These are phyloP conservation scores for Pisolithus thermaeus DNA, from an alignment of 1,284 basidiomycete genomes.

Conservation along the genomic window DNA sequence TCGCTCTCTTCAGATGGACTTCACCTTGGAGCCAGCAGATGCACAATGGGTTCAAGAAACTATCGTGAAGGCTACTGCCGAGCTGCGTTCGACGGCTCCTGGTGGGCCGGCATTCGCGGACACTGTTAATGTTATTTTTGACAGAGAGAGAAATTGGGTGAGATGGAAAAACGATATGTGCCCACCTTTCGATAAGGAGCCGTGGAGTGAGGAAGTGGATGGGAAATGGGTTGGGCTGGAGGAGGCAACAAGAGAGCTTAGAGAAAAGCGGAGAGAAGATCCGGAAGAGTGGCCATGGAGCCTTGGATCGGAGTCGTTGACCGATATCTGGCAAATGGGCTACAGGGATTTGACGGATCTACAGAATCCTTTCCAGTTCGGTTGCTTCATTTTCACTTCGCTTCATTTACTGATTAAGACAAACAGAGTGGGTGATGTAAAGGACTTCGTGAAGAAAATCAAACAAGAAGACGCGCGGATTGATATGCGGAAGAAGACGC, in stretches of 20 bases:
- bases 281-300: constrained; percentile 54
- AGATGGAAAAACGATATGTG: constrained; percentile 80
- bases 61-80: constrained; percentile 56
- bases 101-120: constrained; percentile 71
- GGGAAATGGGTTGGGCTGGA: constrained; percentile 50
- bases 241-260: constrained; percentile 49
- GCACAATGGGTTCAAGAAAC: constrained; percentile 72
- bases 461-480: constrained; percentile 61
- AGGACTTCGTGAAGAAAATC: constrained; percentile 65
- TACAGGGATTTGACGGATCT: constrained; percentile 59
- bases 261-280: constrained; percentile 49
- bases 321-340: constrained; percentile 77
- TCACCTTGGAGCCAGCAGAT: constrained; percentile 61
- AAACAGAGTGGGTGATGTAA: constrained; percentile 61
- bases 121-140: constrained; percentile 62
- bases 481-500: constrained; percentile 50
- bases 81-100: constrained; percentile 68
- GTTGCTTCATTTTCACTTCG: constrained; percentile 16
- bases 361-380: constrained; percentile 59
- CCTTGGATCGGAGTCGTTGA: constrained; percentile 60
- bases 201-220: constrained; percentile 46
- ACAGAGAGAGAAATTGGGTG: constrained; percentile 83
- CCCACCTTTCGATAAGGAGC: constrained; percentile 66
- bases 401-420: constrained; percentile 3
- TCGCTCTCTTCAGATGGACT: constrained; percentile 74